phyloP scores from a whole-genome alignment of 1,139 yeast genomes.

The Geotrichum restrictum region DNA sequence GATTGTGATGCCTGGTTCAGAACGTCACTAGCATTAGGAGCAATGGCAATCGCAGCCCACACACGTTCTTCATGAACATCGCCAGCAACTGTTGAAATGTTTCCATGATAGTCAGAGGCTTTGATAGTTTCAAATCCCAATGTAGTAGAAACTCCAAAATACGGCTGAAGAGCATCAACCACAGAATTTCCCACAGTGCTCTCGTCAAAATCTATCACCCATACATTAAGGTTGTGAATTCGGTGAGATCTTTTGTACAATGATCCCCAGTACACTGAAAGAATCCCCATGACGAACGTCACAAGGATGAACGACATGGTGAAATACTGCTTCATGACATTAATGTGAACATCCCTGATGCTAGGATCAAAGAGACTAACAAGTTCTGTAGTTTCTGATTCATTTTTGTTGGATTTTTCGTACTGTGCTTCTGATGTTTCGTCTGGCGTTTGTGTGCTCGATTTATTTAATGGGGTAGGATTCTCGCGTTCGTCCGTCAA shows the following conservation, averaged over 20 bases:
- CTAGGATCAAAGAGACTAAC: slow-evolving; percentile 11
- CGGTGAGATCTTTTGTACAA: slow-evolving; percentile 39
- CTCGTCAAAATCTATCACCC: slow-evolving; percentile 49
- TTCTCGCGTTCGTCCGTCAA: no score
- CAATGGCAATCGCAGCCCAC: slow-evolving; percentile 27
- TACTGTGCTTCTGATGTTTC: no score
- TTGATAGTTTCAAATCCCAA: slow-evolving; percentile 15
- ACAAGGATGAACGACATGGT: slow-evolving; percentile 10
- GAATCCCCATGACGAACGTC: slow-evolving; percentile 30
- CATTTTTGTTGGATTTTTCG: no score
- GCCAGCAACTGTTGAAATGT: slow-evolving; percentile 7
- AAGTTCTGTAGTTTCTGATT: no score
- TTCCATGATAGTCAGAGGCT: slow-evolving; percentile 14
- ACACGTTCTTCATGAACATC: slow-evolving; percentile 21
- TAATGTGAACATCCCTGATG: slow-evolving; percentile 1
- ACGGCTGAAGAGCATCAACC: slow-evolving; percentile 71
- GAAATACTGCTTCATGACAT: not conserved
- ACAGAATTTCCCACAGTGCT: slow-evolving; percentile 32
- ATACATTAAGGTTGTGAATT: slow-evolving; percentile 43
- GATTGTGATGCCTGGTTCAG: slow-evolving; percentile 14
- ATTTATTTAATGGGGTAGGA: no score
- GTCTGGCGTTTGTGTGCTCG: no score
- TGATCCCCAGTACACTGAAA: slow-evolving; percentile 64
- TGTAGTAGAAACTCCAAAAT: slow-evolving; percentile 22
- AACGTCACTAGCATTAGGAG: slow-evolving; percentile 26